phyloP scores from a whole-genome alignment of 2,329 filamentous ascomycete species.

The Verticillium nonalfalfae region DNA sequence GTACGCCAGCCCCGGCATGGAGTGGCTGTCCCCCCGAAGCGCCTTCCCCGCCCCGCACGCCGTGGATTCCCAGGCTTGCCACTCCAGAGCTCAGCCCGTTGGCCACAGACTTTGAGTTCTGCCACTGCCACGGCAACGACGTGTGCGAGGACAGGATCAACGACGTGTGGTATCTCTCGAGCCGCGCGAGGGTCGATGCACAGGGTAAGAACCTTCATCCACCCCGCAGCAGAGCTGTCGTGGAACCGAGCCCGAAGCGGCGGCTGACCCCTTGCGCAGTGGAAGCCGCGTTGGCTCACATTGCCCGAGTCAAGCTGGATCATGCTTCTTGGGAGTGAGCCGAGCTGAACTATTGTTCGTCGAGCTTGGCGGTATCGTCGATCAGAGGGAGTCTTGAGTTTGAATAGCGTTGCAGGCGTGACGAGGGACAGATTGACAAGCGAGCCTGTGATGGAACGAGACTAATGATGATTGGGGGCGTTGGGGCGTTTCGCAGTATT shows the following conservation, averaged over 20 bases:
- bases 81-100: slow-evolving; percentile 10
- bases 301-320: neutral
- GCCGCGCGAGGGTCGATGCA: slow-evolving; percentile 2
- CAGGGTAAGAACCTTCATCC: slow-evolving; percentile 3
- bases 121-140: slow-evolving; percentile 7
- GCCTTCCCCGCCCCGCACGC: slow-evolving; percentile 2
- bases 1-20: neutral
- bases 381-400: neutral
- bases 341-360: no score
- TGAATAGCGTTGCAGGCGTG: neutral
- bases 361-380: neutral
- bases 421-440: no score
- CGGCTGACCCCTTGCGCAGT: slow-evolving; percentile 6
- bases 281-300: slow-evolving; percentile 9
- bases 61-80: slow-evolving; percentile 5
- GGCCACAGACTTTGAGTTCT: slow-evolving; percentile 10
- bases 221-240: neutral
- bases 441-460: no score
- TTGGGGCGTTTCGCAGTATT: no score
- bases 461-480: no score
- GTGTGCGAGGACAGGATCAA: slow-evolving; percentile 7
- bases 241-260: neutral
- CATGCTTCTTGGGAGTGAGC: neutral
- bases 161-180: slow-evolving; percentile 8
- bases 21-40: neutral